Base-by-base conservation (phyloP, 2,329 filamentous ascomycete species). In the Dactylonectria estremocensis region DNA sequence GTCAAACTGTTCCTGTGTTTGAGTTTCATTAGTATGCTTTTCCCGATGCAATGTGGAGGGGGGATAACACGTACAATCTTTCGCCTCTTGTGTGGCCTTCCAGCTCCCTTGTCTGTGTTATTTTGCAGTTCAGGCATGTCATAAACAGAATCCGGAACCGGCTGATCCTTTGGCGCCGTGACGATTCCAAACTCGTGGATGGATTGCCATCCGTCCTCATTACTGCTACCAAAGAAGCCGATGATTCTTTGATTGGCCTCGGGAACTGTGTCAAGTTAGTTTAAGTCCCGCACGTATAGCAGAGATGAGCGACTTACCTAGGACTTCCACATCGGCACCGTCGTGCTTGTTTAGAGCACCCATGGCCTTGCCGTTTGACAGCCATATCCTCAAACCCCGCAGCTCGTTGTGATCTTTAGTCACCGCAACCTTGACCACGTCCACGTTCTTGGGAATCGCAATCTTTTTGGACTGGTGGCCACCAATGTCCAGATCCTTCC, bases 161-260 rank as follows among this genome's bases (percentile, higher is more conserved):
- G 79, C 3, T 82, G 73, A 40, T 75, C 76, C 61, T 75, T 80
- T 0, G 83, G 81, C 5, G 80, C 83, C 1, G 82, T 86, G 20
- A 87, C 78, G 56, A 87, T 86, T 5, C 84, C 85, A 74, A 87
- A 86, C 68, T 86, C 81, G 60, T 69, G 75, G 69, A 76, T 78
- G 43, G 72, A 72, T 2, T 69, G 73, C 54, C 57, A 64, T 6
- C 61, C 54, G 3, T 53, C 61, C 24, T 28, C 46, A 11, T 70
- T 70, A 62, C 80, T 85, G 55, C 71, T 74, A 2, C 85, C 85
- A 64, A 77, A 85, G 68, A 87, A 86, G 0, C 85, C 85, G 9
- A 87, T 77, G 50, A 87, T 82, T 13, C 77, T 77, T 57, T 86
- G 80, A 28, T 78, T 76, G 0, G 66, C 48, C 1, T 67, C 74